Conservation (phyloP, 257 asterid genomes). For the Solanum ossicruentum region DNA sequence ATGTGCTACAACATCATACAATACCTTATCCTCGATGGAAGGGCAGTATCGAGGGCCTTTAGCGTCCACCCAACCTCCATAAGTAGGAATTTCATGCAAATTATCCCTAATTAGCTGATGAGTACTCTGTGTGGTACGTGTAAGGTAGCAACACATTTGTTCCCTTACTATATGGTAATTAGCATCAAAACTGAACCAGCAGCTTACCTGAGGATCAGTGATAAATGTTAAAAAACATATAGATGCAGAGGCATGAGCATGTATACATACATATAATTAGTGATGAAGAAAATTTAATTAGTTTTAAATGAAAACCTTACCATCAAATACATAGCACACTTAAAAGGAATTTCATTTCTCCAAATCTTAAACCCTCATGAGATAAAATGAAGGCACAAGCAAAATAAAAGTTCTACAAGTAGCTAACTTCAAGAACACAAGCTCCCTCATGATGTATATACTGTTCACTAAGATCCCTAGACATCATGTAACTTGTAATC, state of each 20-base stretch:
- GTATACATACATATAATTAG: neutral
- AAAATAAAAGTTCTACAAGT: neutral
- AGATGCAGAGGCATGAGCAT: neutral
- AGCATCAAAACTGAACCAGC: constrained; percentile 99
- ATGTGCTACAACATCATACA: constrained; percentile 4
- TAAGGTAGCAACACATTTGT: constrained; percentile 94
- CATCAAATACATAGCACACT: neutral
- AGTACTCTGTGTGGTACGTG: constrained; percentile 85
- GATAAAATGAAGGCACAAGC: neutral
- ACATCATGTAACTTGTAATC: neutral
- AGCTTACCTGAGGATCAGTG: constrained; percentile 48
- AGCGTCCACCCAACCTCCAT: constrained; percentile 99
- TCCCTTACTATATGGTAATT: constrained; percentile 69
- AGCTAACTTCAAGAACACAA: neutral
- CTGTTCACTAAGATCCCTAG: neutral
- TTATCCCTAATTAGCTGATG: constrained; percentile 78
- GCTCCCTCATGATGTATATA: neutral
- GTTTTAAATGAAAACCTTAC: neutral
- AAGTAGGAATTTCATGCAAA: constrained; percentile 95
- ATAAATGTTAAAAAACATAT: neutral
- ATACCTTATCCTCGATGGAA: constrained; percentile 94
- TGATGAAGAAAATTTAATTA: neutral
- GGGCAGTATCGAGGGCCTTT: constrained; percentile 99
- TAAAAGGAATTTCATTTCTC: neutral
- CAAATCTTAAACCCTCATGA: neutral